A percentile compares a stretch with the other conserved stretches of the same genome.
Evolutionary conservation across 768 basidiomycete genomes (phyloP).

Genomic region (Tremella yokohamensis): DNA sequence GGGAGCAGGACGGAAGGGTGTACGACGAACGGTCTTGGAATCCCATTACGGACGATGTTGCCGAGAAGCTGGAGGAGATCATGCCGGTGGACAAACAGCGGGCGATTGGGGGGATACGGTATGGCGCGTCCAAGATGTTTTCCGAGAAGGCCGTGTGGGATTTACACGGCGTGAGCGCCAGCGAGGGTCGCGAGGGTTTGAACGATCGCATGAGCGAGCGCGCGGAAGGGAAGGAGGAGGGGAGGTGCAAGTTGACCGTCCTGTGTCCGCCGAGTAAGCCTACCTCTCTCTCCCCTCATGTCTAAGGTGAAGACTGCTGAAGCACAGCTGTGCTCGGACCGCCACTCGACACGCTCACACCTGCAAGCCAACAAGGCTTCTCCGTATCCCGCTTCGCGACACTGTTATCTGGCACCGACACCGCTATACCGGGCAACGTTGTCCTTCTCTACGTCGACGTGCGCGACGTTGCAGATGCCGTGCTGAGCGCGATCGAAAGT

Average conservation of each 20-base stretch:
- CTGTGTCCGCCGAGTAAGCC: slow-evolving; percentile 1
- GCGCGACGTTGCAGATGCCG: neutral
- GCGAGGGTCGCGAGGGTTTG: too few relatives aligned
- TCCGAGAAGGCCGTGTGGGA: neutral
- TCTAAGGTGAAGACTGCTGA: neutral
- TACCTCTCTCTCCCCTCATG: neutral
- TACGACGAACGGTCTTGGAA: slow-evolving; percentile 1
- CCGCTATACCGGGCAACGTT: neutral
- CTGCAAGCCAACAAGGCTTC: slow-evolving; percentile 1
- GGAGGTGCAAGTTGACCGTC: neutral
- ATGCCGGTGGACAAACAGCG: neutral
- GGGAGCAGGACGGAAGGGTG: neutral
- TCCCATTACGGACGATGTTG: neutral
- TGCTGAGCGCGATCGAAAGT: neutral
- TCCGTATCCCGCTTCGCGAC: slow-evolving; percentile 1
- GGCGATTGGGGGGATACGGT: slow-evolving; percentile 1
- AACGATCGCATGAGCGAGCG: too few relatives aligned
- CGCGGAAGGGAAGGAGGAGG: neutral
- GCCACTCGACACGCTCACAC: neutral
- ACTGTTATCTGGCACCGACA: neutral
- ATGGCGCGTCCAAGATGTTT: slow-evolving; percentile 3
- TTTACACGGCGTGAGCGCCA: neutral
- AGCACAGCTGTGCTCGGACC: neutral
- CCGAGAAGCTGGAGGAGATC: slow-evolving; percentile 1
- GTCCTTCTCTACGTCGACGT: neutral